Conservation (phyloP, 768 basidiomycete genomes). For the Podaxis sp. region DNA sequence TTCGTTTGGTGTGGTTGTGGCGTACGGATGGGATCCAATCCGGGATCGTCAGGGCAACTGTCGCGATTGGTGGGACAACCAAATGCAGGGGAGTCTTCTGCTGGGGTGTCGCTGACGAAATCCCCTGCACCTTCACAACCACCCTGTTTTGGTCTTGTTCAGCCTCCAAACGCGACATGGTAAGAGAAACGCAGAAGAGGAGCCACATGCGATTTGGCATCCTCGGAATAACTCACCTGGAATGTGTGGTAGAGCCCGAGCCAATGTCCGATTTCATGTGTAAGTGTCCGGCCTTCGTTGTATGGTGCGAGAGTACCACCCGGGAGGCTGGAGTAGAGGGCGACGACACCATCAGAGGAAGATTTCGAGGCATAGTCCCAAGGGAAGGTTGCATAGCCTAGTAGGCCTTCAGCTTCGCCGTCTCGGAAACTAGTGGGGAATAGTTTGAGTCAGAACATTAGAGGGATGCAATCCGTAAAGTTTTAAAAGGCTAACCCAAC, state of each 20-base stretch:
- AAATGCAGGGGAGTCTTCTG: conserved; percentile 29
- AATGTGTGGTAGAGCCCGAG: conserved; percentile 57
- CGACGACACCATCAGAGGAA: conserved; percentile 35
- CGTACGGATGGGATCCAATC: conserved; percentile 33
- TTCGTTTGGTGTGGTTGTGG: neutral
- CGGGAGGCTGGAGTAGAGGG: conserved; percentile 30
- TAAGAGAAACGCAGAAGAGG: neutral
- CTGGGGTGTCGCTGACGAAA: conserved; percentile 32
- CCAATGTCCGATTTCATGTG: conserved; percentile 59
- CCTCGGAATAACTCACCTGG: conserved; percentile 30
- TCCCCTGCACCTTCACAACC: conserved; percentile 36
- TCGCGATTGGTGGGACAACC: conserved; percentile 30
- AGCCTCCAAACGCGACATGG: conserved; percentile 18
- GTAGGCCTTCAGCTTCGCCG: conserved; percentile 21
- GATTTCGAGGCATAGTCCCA: conserved; percentile 24
- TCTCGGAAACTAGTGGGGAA: conserved; percentile 18
- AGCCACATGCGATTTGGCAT: neutral
- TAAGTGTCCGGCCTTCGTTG: conserved; percentile 45
- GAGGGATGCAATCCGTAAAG: neutral
- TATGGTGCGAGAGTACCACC: conserved; percentile 33
- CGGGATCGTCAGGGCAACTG: conserved; percentile 28
- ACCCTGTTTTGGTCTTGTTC: conserved; percentile 35
- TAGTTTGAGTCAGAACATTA: no score
- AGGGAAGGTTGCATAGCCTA: conserved; percentile 38
- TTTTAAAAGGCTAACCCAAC: conserved; percentile 17